Percentiles rank a stretch among this genome's conserved stretches.
Conservation (phyloP, 108 stramenopile genomes). For the Stephanodiscus minutulus region DNA sequence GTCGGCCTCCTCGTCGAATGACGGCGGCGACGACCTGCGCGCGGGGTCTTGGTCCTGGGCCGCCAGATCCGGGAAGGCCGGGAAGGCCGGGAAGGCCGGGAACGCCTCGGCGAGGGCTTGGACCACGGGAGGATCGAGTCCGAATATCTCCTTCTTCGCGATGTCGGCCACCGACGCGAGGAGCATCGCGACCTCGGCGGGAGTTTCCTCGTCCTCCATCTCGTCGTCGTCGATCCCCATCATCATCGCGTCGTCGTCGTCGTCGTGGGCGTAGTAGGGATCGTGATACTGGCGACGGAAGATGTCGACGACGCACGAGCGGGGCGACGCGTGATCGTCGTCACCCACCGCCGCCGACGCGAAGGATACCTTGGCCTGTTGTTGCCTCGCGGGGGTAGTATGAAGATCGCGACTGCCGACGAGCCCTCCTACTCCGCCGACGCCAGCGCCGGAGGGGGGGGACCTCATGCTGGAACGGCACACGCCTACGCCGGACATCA, state of each 20-base stretch:
- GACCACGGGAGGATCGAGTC: slow-evolving; percentile 39
- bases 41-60: no score
- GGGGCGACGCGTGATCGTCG: slow-evolving; percentile 1
- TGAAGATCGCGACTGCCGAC: no score
- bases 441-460: no score
- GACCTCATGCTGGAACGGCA: no score
- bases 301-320: slow-evolving; percentile 3
- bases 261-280: neutral
- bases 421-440: no score
- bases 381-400: neutral
- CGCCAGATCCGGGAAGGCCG: slow-evolving; percentile 10
- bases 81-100: slow-evolving; percentile 32
- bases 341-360: neutral
- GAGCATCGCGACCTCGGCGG: slow-evolving; percentile 46
- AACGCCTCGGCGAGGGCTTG: slow-evolving; percentile 22
- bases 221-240: neutral
- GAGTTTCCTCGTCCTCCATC: slow-evolving; percentile 32
- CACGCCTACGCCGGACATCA: no score
- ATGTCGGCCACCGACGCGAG: slow-evolving; percentile 49
- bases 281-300: neutral
- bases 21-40: neutral
- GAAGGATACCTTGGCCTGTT: neutral
- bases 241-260: slow-evolving; percentile 1
- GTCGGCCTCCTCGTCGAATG: neutral
- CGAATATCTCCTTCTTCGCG: slow-evolving; percentile 37